A percentile compares a stretch with the other conserved stretches of the same genome.
phyloP scores from a whole-genome alignment of 2,329 filamentous ascomycete genomes.

The Cladosporium sp. region DNA sequence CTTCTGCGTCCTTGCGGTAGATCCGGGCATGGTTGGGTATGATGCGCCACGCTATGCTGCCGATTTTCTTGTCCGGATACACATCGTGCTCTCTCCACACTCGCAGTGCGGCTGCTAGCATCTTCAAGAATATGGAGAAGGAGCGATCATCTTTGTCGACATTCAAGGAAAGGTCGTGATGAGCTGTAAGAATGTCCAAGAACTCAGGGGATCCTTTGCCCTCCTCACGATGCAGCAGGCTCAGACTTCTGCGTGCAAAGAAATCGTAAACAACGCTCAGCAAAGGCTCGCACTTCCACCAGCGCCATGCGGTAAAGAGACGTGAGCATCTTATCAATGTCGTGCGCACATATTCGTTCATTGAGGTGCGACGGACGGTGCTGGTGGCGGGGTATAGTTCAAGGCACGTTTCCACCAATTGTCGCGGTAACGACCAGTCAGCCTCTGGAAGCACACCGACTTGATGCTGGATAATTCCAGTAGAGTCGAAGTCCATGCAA shows the following conservation, averaged over 20 bases:
- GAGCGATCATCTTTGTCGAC: constrained; percentile 46
- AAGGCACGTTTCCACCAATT: constrained; percentile 44
- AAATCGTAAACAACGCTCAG: constrained; percentile 55
- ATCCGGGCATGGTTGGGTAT: constrained; percentile 57
- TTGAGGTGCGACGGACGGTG: constrained; percentile 36
- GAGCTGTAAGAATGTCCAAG: constrained; percentile 42
- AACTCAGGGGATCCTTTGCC: constrained; percentile 49
- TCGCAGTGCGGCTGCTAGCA: constrained; percentile 47
- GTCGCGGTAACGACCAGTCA: constrained; percentile 48
- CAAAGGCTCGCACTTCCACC: constrained; percentile 51
- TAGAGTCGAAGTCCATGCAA: constrained; percentile 47
- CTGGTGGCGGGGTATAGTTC: constrained; percentile 42
- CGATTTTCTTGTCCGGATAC: constrained; percentile 51
- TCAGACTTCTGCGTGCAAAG: constrained; percentile 51
- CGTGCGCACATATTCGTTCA: constrained; percentile 52
- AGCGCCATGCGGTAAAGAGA: constrained; percentile 53
- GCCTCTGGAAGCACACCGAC: constrained; percentile 35
- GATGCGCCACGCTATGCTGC: constrained; percentile 52
- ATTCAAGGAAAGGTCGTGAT: constrained; percentile 35
- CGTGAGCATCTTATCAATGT: constrained; percentile 49
- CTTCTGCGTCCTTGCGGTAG: constrained; percentile 53
- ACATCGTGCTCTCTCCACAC: constrained; percentile 37
- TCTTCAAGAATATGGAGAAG: constrained; percentile 57
- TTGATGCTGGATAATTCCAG: constrained; percentile 43
- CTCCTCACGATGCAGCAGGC: constrained; percentile 49